Conservation (phyloP, 1,139 yeast genomes). For the Kurtzmaniella quercitrusa region DNA sequence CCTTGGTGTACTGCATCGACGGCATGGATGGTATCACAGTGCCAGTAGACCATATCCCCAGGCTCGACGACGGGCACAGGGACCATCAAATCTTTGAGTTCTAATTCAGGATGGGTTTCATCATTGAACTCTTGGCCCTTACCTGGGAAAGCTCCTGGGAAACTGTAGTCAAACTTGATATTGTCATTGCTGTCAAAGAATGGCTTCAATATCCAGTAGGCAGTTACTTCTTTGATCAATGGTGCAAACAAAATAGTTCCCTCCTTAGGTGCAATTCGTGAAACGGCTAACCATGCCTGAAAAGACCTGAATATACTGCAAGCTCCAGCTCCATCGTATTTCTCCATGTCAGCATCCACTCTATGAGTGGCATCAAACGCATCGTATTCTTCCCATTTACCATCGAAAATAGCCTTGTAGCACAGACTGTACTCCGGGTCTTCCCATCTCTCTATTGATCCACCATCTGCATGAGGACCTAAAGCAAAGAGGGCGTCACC, state of each 20-base stretch:
- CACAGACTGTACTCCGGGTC: constrained; percentile 34
- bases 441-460: constrained; percentile 47
- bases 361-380: constrained; percentile 38
- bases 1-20: constrained; percentile 42
- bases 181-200: constrained; percentile 33
- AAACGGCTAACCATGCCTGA: constrained; percentile 47
- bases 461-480: constrained; percentile 43
- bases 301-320: constrained; percentile 41
- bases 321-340: constrained; percentile 28
- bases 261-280: constrained; percentile 33
- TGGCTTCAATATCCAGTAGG: constrained; percentile 42
- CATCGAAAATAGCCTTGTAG: constrained; percentile 37
- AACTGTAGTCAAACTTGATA: constrained; percentile 19
- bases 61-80: constrained; percentile 31
- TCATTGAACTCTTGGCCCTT: constrained; percentile 18
- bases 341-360: constrained; percentile 28
- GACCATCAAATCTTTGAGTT: constrained; percentile 19
- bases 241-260: constrained; percentile 44
- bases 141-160: constrained; percentile 16
- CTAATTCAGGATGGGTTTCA: constrained; percentile 24
- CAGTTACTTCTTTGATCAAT: constrained; percentile 28
- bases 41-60: constrained; percentile 49
- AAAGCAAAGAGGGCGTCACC: constrained; percentile 29
- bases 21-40: constrained; percentile 44
- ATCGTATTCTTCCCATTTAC: constrained; percentile 45